A percentile compares a stretch with the other conserved stretches of the same genome.
phyloP scores from a whole-genome alignment of 371 early-diverging fungal genomes.

The Rhizopus arrhizus region DNA sequence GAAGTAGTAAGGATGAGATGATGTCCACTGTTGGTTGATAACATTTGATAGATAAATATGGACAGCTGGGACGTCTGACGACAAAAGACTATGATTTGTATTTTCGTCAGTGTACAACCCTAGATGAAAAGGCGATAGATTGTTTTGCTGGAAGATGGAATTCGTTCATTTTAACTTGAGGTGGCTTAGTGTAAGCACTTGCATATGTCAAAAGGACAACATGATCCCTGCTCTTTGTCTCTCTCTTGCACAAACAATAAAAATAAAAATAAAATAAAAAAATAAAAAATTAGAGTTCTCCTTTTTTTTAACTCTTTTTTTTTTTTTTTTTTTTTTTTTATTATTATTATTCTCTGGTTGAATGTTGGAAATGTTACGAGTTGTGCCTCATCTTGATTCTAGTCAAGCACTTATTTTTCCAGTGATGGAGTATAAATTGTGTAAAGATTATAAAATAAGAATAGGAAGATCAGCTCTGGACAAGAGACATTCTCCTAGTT shows the following conservation, averaged over 20 bases:
- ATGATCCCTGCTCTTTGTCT: not conserved
- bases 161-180: constrained; percentile 27
- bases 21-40: not conserved
- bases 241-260: not conserved
- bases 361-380: constrained; percentile 51
- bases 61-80: constrained; percentile 29
- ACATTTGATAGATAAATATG: constrained; percentile 32
- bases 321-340: not conserved
- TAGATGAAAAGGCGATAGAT: constrained; percentile 22
- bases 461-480: constrained; percentile 76
- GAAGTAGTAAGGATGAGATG: constrained; percentile 30
- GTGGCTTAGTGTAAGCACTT: not conserved
- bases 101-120: constrained; percentile 27
- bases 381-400: constrained; percentile 68
- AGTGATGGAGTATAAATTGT: constrained; percentile 70
- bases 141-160: constrained; percentile 42
- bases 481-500: constrained; percentile 57
- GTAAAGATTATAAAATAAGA: constrained; percentile 59
- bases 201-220: not conserved
- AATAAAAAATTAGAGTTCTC: too few species aligned
- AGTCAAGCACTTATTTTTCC: constrained; percentile 74
- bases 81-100: constrained; percentile 9
- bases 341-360: not conserved
- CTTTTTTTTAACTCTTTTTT: not conserved
- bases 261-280: too few species aligned